phyloP scores from a whole-genome alignment of 2,329 filamentous ascomycete genomes.

The Clarireedia homoeocarpa region DNA sequence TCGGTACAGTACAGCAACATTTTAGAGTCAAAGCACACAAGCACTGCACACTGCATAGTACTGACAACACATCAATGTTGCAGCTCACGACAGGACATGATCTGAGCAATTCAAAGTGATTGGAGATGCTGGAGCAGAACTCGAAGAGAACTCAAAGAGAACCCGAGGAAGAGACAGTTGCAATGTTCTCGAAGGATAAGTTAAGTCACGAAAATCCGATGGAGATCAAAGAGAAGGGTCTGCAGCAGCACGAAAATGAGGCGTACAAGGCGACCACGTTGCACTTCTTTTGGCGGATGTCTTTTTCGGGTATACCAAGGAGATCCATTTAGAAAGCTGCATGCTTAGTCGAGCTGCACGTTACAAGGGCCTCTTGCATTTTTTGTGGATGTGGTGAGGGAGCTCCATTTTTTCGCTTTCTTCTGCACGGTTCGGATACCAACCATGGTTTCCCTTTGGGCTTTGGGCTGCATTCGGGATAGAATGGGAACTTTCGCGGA shows the following conservation, averaged over 20 bases:
- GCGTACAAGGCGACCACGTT: slow-evolving; percentile 28
- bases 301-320: slow-evolving; percentile 6
- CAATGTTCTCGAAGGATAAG: no score
- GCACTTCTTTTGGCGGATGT: slow-evolving; percentile 19
- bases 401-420: slow-evolving; percentile 1
- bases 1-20: not conserved
- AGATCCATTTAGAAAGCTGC: not conserved
- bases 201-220: not conserved
- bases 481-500: slow-evolving; percentile 20
- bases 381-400: not conserved
- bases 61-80: slow-evolving; percentile 10
- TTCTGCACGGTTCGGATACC: slow-evolving; percentile 4
- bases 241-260: slow-evolving; percentile 9
- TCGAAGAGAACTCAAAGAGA: no score
- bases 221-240: not conserved
- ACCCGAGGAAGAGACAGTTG: not conserved
- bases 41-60: not conserved
- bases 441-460: not conserved
- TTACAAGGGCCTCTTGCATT: not conserved
- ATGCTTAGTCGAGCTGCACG: not conserved
- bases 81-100: not conserved
- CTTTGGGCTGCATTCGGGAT: slow-evolving; percentile 19
- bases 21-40: no score
- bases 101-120: not conserved
- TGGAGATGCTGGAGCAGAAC: not conserved